Evolutionary conservation across 2,329 filamentous ascomycete genomes (phyloP).

Genomic region (Neonectria sp.): DNA sequence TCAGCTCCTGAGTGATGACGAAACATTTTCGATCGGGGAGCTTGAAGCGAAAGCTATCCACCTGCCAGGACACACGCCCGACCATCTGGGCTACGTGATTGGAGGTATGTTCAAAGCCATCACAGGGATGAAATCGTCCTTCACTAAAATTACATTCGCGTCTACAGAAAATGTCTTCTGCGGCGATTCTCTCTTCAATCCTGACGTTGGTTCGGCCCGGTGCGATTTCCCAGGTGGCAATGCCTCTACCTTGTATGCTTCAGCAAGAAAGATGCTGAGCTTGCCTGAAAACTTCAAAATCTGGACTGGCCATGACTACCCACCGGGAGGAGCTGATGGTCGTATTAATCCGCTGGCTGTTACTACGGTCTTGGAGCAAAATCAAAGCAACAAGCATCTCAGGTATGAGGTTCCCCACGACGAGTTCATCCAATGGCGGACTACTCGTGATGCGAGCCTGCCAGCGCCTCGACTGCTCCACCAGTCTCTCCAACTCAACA

Average conservation of each 20-base stretch:
- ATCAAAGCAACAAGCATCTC: constrained; percentile 61
- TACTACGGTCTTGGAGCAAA: constrained; percentile 61
- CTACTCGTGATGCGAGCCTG: constrained; percentile 58
- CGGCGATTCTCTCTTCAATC: constrained; percentile 66
- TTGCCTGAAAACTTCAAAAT: constrained; percentile 59
- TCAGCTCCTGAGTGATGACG: constrained; percentile 66
- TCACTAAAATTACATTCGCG: not conserved
- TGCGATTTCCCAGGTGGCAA: constrained; percentile 68
- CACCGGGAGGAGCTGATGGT: constrained; percentile 49
- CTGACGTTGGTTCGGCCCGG: constrained; percentile 64
- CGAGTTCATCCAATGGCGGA: constrained; percentile 60
- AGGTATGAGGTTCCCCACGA: constrained; percentile 55
- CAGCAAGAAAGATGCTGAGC: constrained; percentile 56
- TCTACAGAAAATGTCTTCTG: constrained; percentile 60
- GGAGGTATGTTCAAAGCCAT: constrained; percentile 51
- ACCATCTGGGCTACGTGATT: constrained; percentile 72
- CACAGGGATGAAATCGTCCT: too few species aligned
- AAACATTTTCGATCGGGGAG: constrained; percentile 64
- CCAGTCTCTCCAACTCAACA: constrained; percentile 65
- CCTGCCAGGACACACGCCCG: constrained; percentile 72
- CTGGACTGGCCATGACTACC: constrained; percentile 69
- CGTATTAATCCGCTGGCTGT: constrained; percentile 54
- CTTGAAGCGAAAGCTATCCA: constrained; percentile 63
- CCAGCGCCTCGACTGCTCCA: constrained; percentile 62
- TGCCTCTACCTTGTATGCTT: constrained; percentile 58